These are phyloP conservation scores for Salvia rosmarinus DNA, from an alignment of 257 asterid species.

Conservation along the genomic window DNA sequence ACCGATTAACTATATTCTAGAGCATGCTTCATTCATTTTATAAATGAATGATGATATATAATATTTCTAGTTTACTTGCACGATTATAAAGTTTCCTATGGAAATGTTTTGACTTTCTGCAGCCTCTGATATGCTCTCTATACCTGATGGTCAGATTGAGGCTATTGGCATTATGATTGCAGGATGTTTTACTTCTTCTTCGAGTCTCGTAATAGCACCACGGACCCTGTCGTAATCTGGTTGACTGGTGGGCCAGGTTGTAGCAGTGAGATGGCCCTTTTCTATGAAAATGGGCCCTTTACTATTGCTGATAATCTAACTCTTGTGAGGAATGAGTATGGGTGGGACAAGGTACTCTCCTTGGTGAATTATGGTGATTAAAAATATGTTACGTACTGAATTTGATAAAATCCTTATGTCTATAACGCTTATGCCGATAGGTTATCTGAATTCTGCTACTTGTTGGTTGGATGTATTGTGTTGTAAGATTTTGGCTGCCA, in stretches of 20 bases:
- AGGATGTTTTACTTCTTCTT: conserved; percentile 98
- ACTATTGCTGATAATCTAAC: conserved; percentile 66
- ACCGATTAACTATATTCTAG: background rate
- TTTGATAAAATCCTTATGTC: conserved; percentile 11
- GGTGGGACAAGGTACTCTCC: conserved; percentile 61
- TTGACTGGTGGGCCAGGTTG: conserved; percentile 99
- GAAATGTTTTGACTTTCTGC: conserved; percentile 8
- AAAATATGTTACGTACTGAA: background rate
- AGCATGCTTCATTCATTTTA: conserved; percentile 12
- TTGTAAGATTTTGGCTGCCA: conserved; percentile 5
- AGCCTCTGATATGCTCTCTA: conserved; percentile 3
- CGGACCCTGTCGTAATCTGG: conserved; percentile 95
- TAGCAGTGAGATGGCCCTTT: conserved; percentile 95
- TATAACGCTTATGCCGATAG: background rate
- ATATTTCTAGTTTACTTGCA: background rate
- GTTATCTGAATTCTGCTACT: background rate
- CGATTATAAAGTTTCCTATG: background rate
- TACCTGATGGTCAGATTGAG: conserved; percentile 13
- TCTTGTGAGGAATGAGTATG: conserved; percentile 79
- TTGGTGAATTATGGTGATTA: conserved; percentile 5
- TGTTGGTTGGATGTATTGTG: conserved; percentile 4
- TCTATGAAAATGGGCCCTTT: conserved; percentile 97
- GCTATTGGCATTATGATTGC: conserved; percentile 37
- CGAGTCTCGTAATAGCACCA: conserved; percentile 73
- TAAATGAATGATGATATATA: background rate